Conservation (phyloP, 345 rosid species). For the Hirschfeldia incana region DNA sequence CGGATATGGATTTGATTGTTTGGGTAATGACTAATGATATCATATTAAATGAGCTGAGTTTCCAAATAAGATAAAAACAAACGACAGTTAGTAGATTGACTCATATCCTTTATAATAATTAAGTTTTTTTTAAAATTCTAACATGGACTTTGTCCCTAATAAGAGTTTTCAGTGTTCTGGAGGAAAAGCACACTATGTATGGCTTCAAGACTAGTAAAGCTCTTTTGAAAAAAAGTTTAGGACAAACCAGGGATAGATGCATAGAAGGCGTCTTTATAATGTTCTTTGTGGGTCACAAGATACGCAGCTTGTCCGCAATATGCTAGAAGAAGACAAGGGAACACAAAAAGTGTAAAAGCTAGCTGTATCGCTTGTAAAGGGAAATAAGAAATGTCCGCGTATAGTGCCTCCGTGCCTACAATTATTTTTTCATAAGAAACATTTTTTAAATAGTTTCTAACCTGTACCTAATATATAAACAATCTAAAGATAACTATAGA, state of each 20-base stretch:
- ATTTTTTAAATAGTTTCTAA: neutral
- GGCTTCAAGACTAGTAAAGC: neutral
- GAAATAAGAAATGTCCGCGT: neutral
- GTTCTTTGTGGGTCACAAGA: slow-evolving; percentile 57
- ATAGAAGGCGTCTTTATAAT: slow-evolving; percentile 70
- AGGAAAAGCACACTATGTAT: neutral
- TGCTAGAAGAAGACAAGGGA: slow-evolving; percentile 94
- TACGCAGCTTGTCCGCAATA: slow-evolving; percentile 97
- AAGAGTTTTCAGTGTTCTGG: neutral
- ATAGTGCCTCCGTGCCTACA: neutral
- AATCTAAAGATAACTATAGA: neutral
- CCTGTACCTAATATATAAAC: neutral
- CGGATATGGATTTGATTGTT: neutral
- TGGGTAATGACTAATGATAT: neutral
- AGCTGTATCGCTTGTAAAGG: slow-evolving; percentile 81
- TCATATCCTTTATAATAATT: neutral
- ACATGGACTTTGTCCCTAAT: neutral
- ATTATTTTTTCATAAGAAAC: neutral
- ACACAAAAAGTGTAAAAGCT: slow-evolving; percentile 86
- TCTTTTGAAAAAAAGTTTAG: neutral
- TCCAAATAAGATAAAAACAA: neutral
- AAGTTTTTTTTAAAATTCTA: neutral
- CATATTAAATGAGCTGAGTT: neutral
- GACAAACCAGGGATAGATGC: slow-evolving; percentile 82
- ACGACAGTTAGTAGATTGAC: neutral